Evolutionary conservation across 495 filamentous ascomycete species (phyloP), one percentile per base, ranked within the genome.

Genomic region (Cercophora newfieldiana): DNA sequence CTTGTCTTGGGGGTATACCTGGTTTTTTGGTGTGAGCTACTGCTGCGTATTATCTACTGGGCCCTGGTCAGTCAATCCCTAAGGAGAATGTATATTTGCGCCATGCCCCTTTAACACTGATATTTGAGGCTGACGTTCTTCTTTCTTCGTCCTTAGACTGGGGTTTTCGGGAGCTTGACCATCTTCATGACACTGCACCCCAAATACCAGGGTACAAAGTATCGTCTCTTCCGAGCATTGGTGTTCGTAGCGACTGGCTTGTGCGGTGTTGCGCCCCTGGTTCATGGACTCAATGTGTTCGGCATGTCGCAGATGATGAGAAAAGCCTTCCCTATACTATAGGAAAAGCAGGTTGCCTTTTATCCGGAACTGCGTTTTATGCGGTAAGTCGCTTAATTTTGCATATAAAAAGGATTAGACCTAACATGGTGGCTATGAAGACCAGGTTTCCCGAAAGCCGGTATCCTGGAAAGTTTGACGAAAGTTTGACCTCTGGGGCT

Each of bases 191-290:
- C 87, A 26, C 73, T 90, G 28, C 74, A 86, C 47, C 86, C 90
- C 7, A 80, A 79, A 51, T 92, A 94, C 73, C 85, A 91, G 48
- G 90, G 90, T 0, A 86, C 90, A 21, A 78, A 80, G 30, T 92
- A 85, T 82, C 83, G 92, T n/a, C 88, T 88, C 8, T 88, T 93
- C 72, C 86, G 92, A 54, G 90, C 90, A 7, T 77, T 79, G 60
- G 91, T 93, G 88, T 95, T 95, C 76, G 86, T 94, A 31, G 81
- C 82, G 33, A 91, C 93, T 83, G 92, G 92, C 78, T 91, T 67
- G 89, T 91, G 7, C 85, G 92, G 19, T 54, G 91, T 54, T 73
- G 75, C 61, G 10, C 71, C 71, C 19, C 37, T 72, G 22, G 58
- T 63, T 24, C 67, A 72, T 58, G 70, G 53, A 14, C 25, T 50